These are phyloP conservation scores for Penicillium janthinellum DNA, from an alignment of 2,329 filamentous ascomycete genomes.

Conservation along the genomic window DNA sequence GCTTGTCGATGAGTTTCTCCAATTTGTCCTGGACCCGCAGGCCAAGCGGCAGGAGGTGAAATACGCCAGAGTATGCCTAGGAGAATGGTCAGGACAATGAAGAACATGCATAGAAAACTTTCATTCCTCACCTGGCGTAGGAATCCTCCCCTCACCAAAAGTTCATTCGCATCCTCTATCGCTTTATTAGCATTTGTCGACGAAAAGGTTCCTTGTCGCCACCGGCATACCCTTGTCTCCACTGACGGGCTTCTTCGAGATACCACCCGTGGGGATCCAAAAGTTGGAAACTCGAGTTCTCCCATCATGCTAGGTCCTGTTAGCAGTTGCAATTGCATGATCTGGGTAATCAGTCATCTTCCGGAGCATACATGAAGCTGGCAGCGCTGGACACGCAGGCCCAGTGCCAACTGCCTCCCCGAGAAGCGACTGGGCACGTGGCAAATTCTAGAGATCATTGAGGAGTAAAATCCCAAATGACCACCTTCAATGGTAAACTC, in stretches of 20 bases:
- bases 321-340: constrained; percentile 12
- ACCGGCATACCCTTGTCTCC: constrained; percentile 46
- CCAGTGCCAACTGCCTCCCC: constrained; percentile 15
- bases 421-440: constrained; percentile 28
- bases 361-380: constrained; percentile 40
- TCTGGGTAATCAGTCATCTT: not conserved
- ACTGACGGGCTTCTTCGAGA: constrained; percentile 56
- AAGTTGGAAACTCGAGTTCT: constrained; percentile 68
- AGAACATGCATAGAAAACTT: not conserved
- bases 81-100: not conserved
- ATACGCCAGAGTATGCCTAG: constrained; percentile 83
- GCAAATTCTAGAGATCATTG: constrained; percentile 33
- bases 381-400: constrained; percentile 32
- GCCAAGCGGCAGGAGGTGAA: constrained; percentile 87
- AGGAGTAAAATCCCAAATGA: not conserved
- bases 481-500: constrained; percentile 4
- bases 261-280: constrained; percentile 77
- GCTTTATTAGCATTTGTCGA: constrained; percentile 27
- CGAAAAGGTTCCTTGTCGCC: constrained; percentile 33
- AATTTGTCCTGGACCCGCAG: constrained; percentile 86
- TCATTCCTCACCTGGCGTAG: constrained; percentile 63
- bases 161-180: constrained; percentile 62
- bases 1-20: constrained; percentile 79
- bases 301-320: constrained; percentile 52
- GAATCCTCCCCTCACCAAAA: constrained; percentile 71